Percentiles rank a stretch among this genome's conserved stretches.
Conservation (phyloP, 768 basidiomycete species). For the Suillus spraguei region DNA sequence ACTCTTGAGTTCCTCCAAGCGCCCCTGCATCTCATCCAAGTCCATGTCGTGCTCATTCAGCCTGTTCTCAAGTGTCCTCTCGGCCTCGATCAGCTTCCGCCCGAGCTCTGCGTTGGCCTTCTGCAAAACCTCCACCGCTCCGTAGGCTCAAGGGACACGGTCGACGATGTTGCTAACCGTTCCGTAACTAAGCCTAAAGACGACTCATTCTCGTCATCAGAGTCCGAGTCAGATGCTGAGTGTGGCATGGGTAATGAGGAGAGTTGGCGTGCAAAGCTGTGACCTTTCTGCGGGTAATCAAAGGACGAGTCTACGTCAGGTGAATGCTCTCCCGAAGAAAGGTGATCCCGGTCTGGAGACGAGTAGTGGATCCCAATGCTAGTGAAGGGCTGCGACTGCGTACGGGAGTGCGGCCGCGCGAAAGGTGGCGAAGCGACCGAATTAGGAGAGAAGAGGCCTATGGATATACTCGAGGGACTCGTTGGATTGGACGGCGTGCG, state of each 20-base stretch:
- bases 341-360: constrained; percentile 41
- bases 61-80: constrained; percentile 64
- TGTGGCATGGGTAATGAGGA: constrained; percentile 64
- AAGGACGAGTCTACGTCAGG: constrained; percentile 39
- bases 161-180: constrained; percentile 59
- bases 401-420: constrained; percentile 70
- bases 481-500: constrained; percentile 78
- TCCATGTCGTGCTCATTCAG: constrained; percentile 81
- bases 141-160: constrained; percentile 68
- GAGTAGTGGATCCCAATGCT: constrained; percentile 44
- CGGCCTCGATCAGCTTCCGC: constrained; percentile 74
- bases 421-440: constrained; percentile 45
- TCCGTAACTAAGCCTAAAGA: constrained; percentile 63
- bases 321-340: constrained; percentile 37
- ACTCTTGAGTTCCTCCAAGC: constrained; percentile 73
- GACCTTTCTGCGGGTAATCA: constrained; percentile 37
- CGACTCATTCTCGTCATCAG: constrained; percentile 53
- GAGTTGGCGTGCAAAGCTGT: constrained; percentile 48
- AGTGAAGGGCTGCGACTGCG: constrained; percentile 50
- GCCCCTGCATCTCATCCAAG: constrained; percentile 75
- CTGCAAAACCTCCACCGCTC: constrained; percentile 76
- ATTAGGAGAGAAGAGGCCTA: constrained; percentile 43
- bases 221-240: constrained; percentile 43
- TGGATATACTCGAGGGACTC: constrained; percentile 28
- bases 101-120: constrained; percentile 75